These are phyloP conservation scores for Dothideomycetes sp. DNA, from an alignment of 2,329 filamentous ascomycete genomes.

Conservation along the genomic window DNA sequence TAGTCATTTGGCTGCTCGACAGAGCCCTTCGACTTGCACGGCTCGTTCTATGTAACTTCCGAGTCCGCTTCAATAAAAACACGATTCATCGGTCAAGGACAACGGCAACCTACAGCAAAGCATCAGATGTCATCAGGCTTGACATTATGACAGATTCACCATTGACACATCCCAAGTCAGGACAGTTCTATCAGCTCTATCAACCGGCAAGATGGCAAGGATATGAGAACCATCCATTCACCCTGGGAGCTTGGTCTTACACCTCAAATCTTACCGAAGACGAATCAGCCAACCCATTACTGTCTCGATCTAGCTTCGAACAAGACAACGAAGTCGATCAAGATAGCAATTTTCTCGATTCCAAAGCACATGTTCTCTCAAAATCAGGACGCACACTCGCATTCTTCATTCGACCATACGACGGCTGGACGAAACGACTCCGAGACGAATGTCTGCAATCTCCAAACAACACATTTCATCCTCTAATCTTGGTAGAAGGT, in stretches of 20 bases:
- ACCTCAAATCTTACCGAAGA: background rate
- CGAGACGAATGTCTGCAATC: slow-evolving; percentile 27
- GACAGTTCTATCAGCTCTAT: slow-evolving; percentile 44
- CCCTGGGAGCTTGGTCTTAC: slow-evolving; percentile 28
- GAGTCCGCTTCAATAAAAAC: slow-evolving; percentile 21
- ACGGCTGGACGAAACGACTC: slow-evolving; percentile 43
- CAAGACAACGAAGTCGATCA: background rate
- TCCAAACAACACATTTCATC: slow-evolving; percentile 19
- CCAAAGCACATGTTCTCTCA: background rate
- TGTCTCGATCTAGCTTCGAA: background rate
- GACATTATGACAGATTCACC: slow-evolving; percentile 32
- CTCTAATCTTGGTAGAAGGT: slow-evolving; percentile 40
- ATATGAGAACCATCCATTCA: slow-evolving; percentile 47
- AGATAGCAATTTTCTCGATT: too few species aligned
- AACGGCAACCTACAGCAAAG: slow-evolving; percentile 34
- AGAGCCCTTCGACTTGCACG: slow-evolving; percentile 39
- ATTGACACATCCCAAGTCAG: slow-evolving; percentile 31
- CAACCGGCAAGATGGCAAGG: slow-evolving; percentile 34
- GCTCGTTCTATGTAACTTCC: slow-evolving; percentile 36
- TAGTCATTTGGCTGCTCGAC: slow-evolving; percentile 43
- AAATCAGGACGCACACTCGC: slow-evolving; percentile 22
- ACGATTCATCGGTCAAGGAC: slow-evolving; percentile 21
- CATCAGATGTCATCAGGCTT: slow-evolving; percentile 39
- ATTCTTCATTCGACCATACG: slow-evolving; percentile 43
- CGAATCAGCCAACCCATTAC: background rate